Percentiles rank a stretch among this genome's conserved stretches.
phyloP scores from a whole-genome alignment of 768 basidiomycete species.

The Leccinum incarnatum region DNA sequence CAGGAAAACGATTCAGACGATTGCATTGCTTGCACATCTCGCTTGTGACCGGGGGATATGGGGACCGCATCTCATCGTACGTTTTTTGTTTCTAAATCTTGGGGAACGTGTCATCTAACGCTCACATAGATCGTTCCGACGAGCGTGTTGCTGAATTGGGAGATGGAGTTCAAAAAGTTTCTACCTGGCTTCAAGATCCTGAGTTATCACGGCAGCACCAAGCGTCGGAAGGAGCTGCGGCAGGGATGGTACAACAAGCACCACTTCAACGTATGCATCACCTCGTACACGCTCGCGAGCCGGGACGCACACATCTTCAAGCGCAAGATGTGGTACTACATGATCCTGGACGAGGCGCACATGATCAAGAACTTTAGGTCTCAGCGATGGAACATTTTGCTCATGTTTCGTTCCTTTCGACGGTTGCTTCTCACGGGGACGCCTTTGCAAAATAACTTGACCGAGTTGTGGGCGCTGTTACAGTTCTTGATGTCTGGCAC shows the following conservation, averaged over 20 bases:
- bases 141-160: slow-evolving; percentile 93
- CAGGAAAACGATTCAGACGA: slow-evolving; percentile 97
- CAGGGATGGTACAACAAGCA: slow-evolving; percentile 89
- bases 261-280: slow-evolving; percentile 92
- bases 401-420: slow-evolving; percentile 84
- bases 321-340: slow-evolving; percentile 92
- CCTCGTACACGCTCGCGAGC: slow-evolving; percentile 90
- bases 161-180: slow-evolving; percentile 97
- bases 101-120: background rate
- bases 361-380: slow-evolving; percentile 98
- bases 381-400: slow-evolving; percentile 87
- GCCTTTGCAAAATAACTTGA: slow-evolving; percentile 93
- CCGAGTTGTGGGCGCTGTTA: slow-evolving; percentile 91
- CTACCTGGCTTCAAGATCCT: slow-evolving; percentile 83
- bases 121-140: slow-evolving; percentile 76
- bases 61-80: slow-evolving; percentile 87
- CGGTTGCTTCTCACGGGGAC: slow-evolving; percentile 93
- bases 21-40: slow-evolving; percentile 88
- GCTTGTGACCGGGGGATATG: slow-evolving; percentile 88
- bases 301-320: slow-evolving; percentile 90
- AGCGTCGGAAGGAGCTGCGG: slow-evolving; percentile 85
- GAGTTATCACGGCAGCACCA: slow-evolving; percentile 87
- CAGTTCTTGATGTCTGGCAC: slow-evolving; percentile 92
- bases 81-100: slow-evolving; percentile 13
- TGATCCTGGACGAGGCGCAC: slow-evolving; percentile 95